Evolutionary conservation across 1,139 yeast genomes (phyloP), one percentile per base, ranked within the genome.

Genomic region (Kluyveromyces sp.): DNA sequence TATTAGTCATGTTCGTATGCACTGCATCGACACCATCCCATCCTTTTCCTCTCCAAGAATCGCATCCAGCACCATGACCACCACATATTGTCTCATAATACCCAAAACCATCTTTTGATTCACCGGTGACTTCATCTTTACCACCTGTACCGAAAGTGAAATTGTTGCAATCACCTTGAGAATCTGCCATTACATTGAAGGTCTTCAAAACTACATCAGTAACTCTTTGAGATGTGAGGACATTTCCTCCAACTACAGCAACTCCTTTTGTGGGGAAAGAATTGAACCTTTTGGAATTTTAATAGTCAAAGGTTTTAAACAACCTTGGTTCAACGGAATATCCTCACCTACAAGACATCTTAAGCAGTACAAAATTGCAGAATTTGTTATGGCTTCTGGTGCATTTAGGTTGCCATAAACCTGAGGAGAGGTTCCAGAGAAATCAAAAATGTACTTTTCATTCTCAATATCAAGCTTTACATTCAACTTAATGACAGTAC

Each of bases 231-330:
- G 92, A 80, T 0, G 95, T 86, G 63, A 83, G 83, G n/a, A 85
- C 94, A 61, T 86, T 87, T 5, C 95, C 95, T 30, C 95, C 96
- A 7, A 85, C 94, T 3, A 84, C 89, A 1, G 95, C 96, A 21
- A 92, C 92, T 42, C 83, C 87, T 37, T 72, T 73, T 2, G 82
- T 73, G 95, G 95, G 41, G 81, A 72, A 28, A 87, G 73, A 4
- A 87, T 72, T 1, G 87, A 77, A 0, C 84, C 84, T 43, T 77
- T 77, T 35, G 95, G 84, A 29, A 88, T 82, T 25, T 66, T 66
- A 47, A 87, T 74, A 4, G 76, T 67, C 44, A 86, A 77, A 1
- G 95, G 95, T 46, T 74, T 71, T 53, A 87, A 72, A 60, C 95
- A 86, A 5, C 96, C 96, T 58, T 86, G 89, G 58, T 87, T 87